Conservation (phyloP, 1,284 basidiomycete species). For the Anthracocystis setariae region DNA sequence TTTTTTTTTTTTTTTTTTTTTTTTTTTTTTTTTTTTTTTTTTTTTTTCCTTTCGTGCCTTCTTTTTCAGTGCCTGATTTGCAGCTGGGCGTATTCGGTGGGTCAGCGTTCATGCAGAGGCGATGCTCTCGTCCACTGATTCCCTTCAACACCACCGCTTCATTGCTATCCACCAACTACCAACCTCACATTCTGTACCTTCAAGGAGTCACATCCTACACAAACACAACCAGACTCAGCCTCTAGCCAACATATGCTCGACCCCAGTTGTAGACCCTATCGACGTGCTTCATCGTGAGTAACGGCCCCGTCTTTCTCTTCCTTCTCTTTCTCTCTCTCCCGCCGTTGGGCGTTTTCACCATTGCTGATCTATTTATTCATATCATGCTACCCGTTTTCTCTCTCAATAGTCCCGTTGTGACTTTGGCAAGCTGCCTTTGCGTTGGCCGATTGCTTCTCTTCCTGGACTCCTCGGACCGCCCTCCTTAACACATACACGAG, state of each 20-base stretch:
- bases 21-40: background rate
- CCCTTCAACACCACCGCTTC: slow-evolving; percentile 6
- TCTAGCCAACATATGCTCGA: slow-evolving; percentile 58
- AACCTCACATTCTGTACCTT: background rate
- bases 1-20: too few relatives aligned
- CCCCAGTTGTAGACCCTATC: slow-evolving; percentile 59
- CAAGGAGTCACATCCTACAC: slow-evolving; percentile 40
- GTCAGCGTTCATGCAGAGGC: background rate
- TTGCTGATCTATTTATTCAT: background rate
- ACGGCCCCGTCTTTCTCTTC: background rate
- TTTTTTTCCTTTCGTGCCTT: background rate
- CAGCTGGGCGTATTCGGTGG: background rate
- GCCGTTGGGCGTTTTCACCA: background rate
- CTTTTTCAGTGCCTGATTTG: background rate
- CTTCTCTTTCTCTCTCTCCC: background rate
- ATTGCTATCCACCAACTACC: slow-evolving; percentile 1
- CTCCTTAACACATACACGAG: slow-evolving; percentile 51
- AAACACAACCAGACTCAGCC: background rate
- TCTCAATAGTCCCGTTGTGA: slow-evolving; percentile 20
- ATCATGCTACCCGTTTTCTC: background rate
- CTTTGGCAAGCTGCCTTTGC: slow-evolving; percentile 37
- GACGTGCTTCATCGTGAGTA: slow-evolving; percentile 48
- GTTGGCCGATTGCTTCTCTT: slow-evolving; percentile 58
- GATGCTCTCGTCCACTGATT: background rate
- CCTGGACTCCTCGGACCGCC: slow-evolving; percentile 60